phyloP scores from a whole-genome alignment of 306 rosid genomes.

The Quercus aquifolioides region DNA sequence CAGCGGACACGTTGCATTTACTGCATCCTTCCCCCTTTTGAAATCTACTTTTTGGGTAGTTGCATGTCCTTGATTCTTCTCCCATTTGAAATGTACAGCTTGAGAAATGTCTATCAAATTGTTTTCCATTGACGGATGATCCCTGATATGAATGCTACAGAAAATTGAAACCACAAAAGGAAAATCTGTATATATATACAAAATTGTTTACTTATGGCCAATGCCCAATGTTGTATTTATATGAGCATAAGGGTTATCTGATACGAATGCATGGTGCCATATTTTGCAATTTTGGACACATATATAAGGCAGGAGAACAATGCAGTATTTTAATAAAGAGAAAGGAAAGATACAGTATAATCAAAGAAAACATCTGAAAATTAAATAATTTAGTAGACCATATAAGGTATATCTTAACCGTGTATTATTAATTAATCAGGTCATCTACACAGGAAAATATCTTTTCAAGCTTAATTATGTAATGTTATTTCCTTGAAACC shows the following conservation, averaged over 20 bases:
- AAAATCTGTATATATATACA: no score
- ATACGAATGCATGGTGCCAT: no score
- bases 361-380: not conserved
- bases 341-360: not conserved
- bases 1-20: slow-evolving; percentile 3
- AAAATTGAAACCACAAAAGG: no score
- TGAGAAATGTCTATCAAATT: no score
- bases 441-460: not conserved
- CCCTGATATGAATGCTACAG: no score
- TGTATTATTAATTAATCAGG: not conserved
- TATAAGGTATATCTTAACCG: not conserved
- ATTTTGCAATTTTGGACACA: no score
- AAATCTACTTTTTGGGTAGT: not conserved
- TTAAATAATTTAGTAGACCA: not conserved
- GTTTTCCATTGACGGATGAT: no score
- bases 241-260: no score
- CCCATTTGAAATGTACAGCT: not conserved
- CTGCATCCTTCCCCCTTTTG: not conserved
- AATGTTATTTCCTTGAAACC: no score
- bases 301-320: not conserved
- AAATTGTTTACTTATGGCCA: no score
- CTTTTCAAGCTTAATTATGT: not conserved
- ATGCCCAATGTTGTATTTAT: no score
- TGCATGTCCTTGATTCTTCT: slow-evolving; percentile 12
- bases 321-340: not conserved